phyloP scores from a whole-genome alignment of 805 yeast genomes.

The Suhomyces faveliae region DNA sequence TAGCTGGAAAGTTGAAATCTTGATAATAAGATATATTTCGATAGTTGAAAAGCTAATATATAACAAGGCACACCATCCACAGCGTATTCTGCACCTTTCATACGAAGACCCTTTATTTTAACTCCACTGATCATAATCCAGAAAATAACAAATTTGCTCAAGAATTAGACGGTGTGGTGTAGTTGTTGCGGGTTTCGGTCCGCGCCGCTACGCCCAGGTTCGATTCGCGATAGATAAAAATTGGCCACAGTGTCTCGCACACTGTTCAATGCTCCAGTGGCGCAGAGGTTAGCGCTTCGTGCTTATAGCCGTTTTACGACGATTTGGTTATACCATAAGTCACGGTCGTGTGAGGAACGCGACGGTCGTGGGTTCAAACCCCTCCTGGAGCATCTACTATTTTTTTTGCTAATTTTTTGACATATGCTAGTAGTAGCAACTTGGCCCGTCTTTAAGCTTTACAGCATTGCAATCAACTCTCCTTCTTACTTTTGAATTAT shows the following conservation, averaged over 20 bases:
- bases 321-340: conserved; percentile 45
- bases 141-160: not conserved
- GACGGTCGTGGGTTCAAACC: conserved; percentile 56
- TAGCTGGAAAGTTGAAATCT: too few relatives aligned
- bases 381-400: conserved; percentile 50
- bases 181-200: not conserved
- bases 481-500: too few relatives aligned
- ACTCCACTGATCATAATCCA: not conserved
- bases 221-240: conserved; percentile 6
- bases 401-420: conserved; percentile 17
- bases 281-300: conserved; percentile 57
- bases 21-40: too few relatives aligned
- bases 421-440: too few relatives aligned
- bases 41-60: too few relatives aligned
- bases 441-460: too few relatives aligned
- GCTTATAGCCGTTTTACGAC: conserved; percentile 48
- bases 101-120: too few relatives aligned
- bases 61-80: too few relatives aligned
- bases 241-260: not conserved
- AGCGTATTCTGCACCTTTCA: too few relatives aligned
- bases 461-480: too few relatives aligned
- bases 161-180: conserved; percentile 1
- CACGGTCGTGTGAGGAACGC: conserved; percentile 57
- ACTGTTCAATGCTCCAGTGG: conserved; percentile 40
- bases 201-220: not conserved